Base-by-base conservation (phyloP, 768 basidiomycete genomes). In the Boletales sp. region DNA sequence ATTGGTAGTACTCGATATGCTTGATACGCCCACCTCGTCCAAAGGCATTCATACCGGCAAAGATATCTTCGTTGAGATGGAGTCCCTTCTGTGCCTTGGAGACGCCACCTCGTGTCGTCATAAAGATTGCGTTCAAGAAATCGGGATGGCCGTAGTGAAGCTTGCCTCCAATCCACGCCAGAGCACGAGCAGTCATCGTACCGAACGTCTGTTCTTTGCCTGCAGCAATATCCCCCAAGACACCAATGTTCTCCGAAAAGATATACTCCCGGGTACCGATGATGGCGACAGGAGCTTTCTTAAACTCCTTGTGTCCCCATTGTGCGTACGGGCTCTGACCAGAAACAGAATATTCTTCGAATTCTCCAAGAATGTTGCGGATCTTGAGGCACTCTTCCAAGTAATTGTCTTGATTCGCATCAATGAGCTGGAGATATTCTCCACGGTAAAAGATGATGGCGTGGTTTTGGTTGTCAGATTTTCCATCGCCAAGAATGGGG, bases 181-280 rank as follows among this genome's bases (percentile, higher is more conserved):
- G 74, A 0, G 90, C 87, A 65, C 95, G 87, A 36, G 95, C 95
- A 0, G 94, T 93, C 79, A 98, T 85, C 10, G 97, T 99, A 72
- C 97, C 97, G 71, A 99, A 99, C 40, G 97, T 99, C 72, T 99
- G 97, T 73, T 99, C 97, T 77, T 99, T 98, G 43, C 97, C 97
- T 51, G 97, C 97, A 41, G 97, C 97, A 55, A 99, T 93, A 68
- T 99, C 97, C 69, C 97, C 97, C 52, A 99, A 79, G 32, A 99
- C 91, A 76, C 97, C 97, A 60, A 98, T 98, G 68, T 98, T 98
- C 76, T 98, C 97, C 45, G 97, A 98, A 76, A 99, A 99, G 65
- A 99, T 97, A 73, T 99, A 99, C 73, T 99, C 97, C 68, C 97
- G 86, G 6, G 97, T 97, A 62, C 97, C 97, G 55, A 99, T 82